Percentiles rank a stretch among this genome's conserved stretches.
phyloP scores from a whole-genome alignment of 1,284 basidiomycete genomes.

The Bondarzewia mesenterica region DNA sequence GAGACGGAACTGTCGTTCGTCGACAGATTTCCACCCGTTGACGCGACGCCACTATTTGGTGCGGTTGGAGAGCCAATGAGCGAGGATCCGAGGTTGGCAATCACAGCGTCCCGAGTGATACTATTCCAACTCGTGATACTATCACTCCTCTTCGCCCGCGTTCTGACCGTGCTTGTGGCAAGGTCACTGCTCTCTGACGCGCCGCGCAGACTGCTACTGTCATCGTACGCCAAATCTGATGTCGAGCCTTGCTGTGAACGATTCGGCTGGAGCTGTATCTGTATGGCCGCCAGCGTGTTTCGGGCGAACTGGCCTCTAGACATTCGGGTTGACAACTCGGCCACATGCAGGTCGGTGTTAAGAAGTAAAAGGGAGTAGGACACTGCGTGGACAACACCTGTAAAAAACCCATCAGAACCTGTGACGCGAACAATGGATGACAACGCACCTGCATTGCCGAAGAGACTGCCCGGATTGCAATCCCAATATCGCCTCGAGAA shows the following conservation, averaged over 20 bases:
- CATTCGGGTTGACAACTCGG: slow-evolving; percentile 86
- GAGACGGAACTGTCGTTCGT: slow-evolving; percentile 17
- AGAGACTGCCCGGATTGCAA: slow-evolving; percentile 77
- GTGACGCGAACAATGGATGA: slow-evolving; percentile 6
- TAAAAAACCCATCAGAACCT: slow-evolving; percentile 7
- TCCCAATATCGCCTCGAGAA: slow-evolving; percentile 89
- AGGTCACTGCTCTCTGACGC: slow-evolving; percentile 36
- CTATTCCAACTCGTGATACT: slow-evolving; percentile 81
- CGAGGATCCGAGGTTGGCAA: slow-evolving; percentile 23
- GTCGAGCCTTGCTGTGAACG: slow-evolving; percentile 38
- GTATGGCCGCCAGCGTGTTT: slow-evolving; percentile 85
- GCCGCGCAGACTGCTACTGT: slow-evolving; percentile 49
- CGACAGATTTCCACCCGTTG: slow-evolving; percentile 1
- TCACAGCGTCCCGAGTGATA: slow-evolving; percentile 48
- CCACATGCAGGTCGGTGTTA: slow-evolving; percentile 96
- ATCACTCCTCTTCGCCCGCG: slow-evolving; percentile 66
- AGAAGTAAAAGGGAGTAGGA: slow-evolving; percentile 90
- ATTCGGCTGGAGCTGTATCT: slow-evolving; percentile 57
- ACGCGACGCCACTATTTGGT: slow-evolving; percentile 22
- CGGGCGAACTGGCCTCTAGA: slow-evolving; percentile 88
- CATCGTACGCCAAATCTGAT: slow-evolving; percentile 61
- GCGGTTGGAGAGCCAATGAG: slow-evolving; percentile 31
- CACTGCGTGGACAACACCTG: slow-evolving; percentile 88
- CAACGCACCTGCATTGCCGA: slow-evolving; percentile 73
- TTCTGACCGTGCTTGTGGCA: slow-evolving; percentile 33